These are phyloP conservation scores for Magnusiomyces magnusii DNA, from an alignment of 1,139 yeast genomes.

Conservation along the genomic window DNA sequence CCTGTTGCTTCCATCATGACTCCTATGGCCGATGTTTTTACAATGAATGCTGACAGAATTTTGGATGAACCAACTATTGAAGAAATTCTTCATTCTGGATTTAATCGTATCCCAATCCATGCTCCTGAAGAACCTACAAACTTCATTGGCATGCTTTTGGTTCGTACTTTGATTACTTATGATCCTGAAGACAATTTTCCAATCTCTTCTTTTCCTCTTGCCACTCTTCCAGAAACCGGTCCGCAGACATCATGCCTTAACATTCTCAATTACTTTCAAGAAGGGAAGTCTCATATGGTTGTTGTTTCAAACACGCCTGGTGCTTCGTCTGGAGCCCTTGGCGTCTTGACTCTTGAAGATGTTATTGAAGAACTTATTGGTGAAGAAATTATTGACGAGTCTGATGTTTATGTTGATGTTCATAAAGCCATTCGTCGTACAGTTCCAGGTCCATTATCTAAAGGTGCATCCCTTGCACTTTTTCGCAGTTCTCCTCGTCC, in stretches of 20 bases:
- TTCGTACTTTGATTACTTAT: constrained; percentile 84
- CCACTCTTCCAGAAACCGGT: constrained; percentile 91
- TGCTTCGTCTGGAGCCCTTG: constrained; percentile 76
- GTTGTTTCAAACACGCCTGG: constrained; percentile 87
- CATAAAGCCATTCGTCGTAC: constrained; percentile 70
- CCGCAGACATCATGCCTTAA: constrained; percentile 89
- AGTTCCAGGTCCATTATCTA: constrained; percentile 79
- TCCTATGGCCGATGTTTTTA: constrained; percentile 83
- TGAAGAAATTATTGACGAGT: constrained; percentile 94
- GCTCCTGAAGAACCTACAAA: constrained; percentile 83
- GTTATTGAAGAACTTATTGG: constrained; percentile 97
- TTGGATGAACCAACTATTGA: constrained; percentile 82
- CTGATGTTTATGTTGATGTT: constrained; percentile 91
- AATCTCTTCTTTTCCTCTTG: constrained; percentile 87
- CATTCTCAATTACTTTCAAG: constrained; percentile 92
- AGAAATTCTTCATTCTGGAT: constrained; percentile 88
- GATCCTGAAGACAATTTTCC: constrained; percentile 96
- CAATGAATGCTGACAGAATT: constrained; percentile 77
- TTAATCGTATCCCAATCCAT: constrained; percentile 93
- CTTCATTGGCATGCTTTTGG: constrained; percentile 92
- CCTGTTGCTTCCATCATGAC: constrained; percentile 87
- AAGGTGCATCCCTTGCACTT: constrained; percentile 33
- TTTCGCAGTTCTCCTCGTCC: constrained; percentile 18
- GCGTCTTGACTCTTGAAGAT: constrained; percentile 90
- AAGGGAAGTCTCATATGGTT: constrained; percentile 97